Evolutionary conservation across 305 asterid genomes (phyloP), one percentile per base, ranked within the genome.

Genomic region (Rubia tinctorum): DNA sequence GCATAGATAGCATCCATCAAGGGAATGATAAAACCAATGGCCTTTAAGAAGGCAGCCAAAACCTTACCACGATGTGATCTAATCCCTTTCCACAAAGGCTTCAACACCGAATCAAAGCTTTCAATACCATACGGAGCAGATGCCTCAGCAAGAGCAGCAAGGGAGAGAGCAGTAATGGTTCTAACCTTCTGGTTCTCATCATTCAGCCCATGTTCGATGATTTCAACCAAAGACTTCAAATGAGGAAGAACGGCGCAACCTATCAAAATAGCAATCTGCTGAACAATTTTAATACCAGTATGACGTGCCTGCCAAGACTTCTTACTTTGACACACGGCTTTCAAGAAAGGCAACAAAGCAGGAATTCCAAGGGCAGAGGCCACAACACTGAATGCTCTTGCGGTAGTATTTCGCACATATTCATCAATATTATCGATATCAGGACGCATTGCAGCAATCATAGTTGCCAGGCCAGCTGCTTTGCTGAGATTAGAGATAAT

Each of bases 381-480:
- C 80, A 94, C 98, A 77, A 94, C 98, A 71, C 97, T 91, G 72
- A 94, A 94, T 68, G 98, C 98, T 88, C 98, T 85, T 60, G 98
- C 98, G 60, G 97, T 94, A 51, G 98, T 94, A 85, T 94, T 94
- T 79, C 98, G 86, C 47, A 94, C 98, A 71, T 94, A 94, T 78
- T 94, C 98, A 78, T 94, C 98, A 68, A 91, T 94, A 84, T 94
- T 91, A 81, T 94, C 98, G 70, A 94, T 94, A 77, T 94, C 98
- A 0, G 98, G 98, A 77, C 98, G 97, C 98, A 94, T 94, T n/a
- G 98, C 97, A 78, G 97, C 98, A 84, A 94, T 94, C 98, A 94
- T 94, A 77, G 98, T 91, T 27, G 97, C 98, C 88, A 94, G 84
- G 27, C 98, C 98, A 74, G 98, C 97, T 30, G 98, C 98, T 87